Evolutionary conservation across 1,139 yeast genomes (phyloP), one percentile per base, ranked within the genome.

Genomic region (Taiozyma sp.): DNA sequence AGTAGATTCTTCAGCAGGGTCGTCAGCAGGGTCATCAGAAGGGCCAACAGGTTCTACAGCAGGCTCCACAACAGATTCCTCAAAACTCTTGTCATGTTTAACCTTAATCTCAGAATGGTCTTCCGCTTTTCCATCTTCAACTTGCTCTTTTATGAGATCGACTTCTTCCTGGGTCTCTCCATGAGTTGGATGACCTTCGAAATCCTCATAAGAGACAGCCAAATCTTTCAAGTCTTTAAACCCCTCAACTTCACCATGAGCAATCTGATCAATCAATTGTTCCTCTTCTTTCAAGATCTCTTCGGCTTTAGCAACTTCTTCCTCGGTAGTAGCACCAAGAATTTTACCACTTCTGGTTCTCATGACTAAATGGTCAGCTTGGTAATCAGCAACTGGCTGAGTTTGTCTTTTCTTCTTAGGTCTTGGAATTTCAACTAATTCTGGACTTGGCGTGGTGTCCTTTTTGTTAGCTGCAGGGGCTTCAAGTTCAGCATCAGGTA

Each of bases 311-410:
- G 29, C 35, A 10, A 58, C 46, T n/a, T 58, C 61, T 6, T 53
- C 53, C 3, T 50, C 53, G 1, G 61, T 52, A n/a, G 50, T 53
- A 5, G 66, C 68, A 39, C 67, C 68, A 44, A 65, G 44, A 6
- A 59, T 54, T 8, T 54, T 55, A 2, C 68, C 68, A 46, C 68
- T 65, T 50, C 68, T 52, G 2, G 67, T 65, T 43, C 54, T 56
- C 63, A 63, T 63, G 3, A 59, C 50, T 14, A 62, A 57, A 45
- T 59, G 64, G 13, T 53, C 55, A 16, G 28, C 34, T 6, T 47
- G 32, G 16, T 47, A 47, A 10, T 46, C 47, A 4, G 34, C 8
- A 11, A 19, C 11, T 29, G 48, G 34, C 16, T 10, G 21, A 9
- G 8, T 13, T 41, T 28, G 34, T 26, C 30, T 30, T 11, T 29